phyloP scores from a whole-genome alignment of 2,329 filamentous ascomycete species.

The Hypoxylon sp. region DNA sequence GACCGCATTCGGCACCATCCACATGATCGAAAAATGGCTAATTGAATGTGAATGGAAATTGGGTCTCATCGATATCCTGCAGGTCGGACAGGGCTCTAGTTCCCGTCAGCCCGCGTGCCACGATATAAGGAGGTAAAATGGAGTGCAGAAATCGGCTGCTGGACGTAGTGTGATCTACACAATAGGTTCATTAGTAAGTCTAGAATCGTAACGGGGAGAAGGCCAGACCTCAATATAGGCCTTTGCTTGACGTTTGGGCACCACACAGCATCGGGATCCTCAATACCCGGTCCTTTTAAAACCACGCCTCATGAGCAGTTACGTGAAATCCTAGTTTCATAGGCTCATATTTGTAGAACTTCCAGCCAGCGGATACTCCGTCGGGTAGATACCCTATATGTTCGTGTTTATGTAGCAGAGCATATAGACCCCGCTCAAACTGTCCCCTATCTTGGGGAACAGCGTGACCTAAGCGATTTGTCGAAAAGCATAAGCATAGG shows the following conservation, averaged over 20 bases:
- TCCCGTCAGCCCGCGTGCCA: background rate
- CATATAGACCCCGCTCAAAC: background rate
- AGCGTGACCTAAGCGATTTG: background rate
- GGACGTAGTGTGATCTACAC: constrained; percentile 8
- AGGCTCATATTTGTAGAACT: background rate
- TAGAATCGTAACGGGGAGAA: background rate
- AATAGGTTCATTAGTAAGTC: background rate
- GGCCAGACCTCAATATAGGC: background rate
- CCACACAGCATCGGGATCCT: background rate
- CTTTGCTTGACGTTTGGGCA: background rate
- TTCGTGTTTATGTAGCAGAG: background rate
- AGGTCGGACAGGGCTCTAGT: constrained; percentile 1
- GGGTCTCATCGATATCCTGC: constrained; percentile 4
- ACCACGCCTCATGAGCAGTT: background rate
- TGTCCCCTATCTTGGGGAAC: background rate
- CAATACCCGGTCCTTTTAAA: background rate
- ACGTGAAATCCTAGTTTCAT: constrained; percentile 1
- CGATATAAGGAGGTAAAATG: background rate
- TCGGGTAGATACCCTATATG: background rate
- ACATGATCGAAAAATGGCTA: constrained; percentile 3
- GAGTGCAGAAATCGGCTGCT: background rate
- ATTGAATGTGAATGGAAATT: background rate
- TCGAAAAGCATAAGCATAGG: background rate
- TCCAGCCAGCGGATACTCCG: background rate
- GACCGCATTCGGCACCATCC: constrained; percentile 6